Percentiles rank a stretch among this genome's conserved stretches.
Conservation (phyloP, 225 moss, liverwort and hornwort genomes). For the Polytrichum commune region DNA sequence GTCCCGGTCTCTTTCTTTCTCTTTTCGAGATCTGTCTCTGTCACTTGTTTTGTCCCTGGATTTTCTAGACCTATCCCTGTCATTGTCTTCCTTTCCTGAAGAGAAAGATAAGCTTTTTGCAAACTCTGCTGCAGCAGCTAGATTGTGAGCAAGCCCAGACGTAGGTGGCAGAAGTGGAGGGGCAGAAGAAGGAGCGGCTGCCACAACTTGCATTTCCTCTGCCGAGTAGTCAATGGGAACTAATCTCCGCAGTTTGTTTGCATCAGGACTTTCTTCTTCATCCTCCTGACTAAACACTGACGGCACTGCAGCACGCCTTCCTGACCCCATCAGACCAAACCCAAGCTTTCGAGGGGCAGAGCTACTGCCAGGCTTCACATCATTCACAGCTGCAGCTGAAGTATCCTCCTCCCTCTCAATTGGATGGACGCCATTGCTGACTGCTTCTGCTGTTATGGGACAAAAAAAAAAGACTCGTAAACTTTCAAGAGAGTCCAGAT, state of each 20-base stretch:
- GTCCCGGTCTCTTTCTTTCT: slow-evolving; percentile 44
- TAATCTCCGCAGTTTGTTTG: slow-evolving; percentile 63
- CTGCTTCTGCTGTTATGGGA: slow-evolving; percentile 29
- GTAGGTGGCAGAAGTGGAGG: slow-evolving; percentile 42
- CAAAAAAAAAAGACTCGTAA: neutral
- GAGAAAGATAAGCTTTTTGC: slow-evolving; percentile 82
- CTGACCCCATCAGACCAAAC: slow-evolving; percentile 91
- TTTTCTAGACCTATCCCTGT: slow-evolving; percentile 68
- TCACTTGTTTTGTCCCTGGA: slow-evolving; percentile 56
- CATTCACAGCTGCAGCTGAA: slow-evolving; percentile 33
- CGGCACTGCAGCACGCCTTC: slow-evolving; percentile 69
- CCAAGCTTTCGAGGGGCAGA: slow-evolving; percentile 92
- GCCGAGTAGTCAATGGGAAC: slow-evolving; percentile 93
- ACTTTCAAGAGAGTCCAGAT: no score
- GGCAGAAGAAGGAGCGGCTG: slow-evolving; percentile 36
- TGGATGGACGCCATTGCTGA: slow-evolving; percentile 67
- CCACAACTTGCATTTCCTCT: slow-evolving; percentile 97
- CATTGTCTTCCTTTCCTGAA: slow-evolving; percentile 62
- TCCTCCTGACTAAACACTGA: slow-evolving; percentile 90
- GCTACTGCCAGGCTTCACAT: slow-evolving; percentile 67
- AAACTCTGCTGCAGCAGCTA: slow-evolving; percentile 86
- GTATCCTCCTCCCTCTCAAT: slow-evolving; percentile 36
- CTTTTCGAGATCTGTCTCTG: slow-evolving; percentile 56
- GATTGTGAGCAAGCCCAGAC: slow-evolving; percentile 60
- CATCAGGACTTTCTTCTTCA: slow-evolving; percentile 80